These are phyloP conservation scores for Pleoardoris graminearum DNA, from an alignment of 2,329 filamentous ascomycete species.

Conservation along the genomic window DNA sequence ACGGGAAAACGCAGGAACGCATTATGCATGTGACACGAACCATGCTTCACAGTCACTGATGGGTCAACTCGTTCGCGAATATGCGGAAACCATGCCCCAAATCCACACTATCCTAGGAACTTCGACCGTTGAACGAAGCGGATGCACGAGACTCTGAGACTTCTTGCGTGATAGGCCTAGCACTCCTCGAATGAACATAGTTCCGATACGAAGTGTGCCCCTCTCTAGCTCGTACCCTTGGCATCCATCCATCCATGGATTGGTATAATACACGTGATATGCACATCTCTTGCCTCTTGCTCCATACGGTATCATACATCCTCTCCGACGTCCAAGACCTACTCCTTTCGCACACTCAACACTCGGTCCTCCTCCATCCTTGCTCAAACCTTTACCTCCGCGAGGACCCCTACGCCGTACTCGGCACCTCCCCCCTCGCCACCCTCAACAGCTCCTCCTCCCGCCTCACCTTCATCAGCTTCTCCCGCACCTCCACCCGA, in stretches of 20 bases:
- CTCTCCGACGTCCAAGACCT: no score
- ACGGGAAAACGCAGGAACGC: background rate
- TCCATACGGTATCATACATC: conserved; percentile 9
- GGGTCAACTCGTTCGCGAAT: background rate
- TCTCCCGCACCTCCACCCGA: conserved; percentile 57
- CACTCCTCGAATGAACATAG: no score
- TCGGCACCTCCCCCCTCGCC: conserved; percentile 52
- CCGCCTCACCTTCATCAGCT: conserved; percentile 61
- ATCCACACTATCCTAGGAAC: no score
- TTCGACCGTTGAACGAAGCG: no score
- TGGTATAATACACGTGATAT: conserved; percentile 7
- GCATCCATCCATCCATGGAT: no score
- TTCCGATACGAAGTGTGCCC: no score
- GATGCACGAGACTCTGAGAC: no score
- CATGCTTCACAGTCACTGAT: background rate
- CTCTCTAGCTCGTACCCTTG: no score
- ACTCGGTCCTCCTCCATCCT: no score
- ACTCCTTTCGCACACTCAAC: background rate
- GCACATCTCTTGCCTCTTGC: background rate
- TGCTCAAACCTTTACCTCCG: no score
- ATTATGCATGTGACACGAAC: background rate
- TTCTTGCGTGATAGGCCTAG: no score
- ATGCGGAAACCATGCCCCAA: no score
- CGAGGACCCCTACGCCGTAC: conserved; percentile 13
- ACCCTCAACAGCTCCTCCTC: conserved; percentile 63